Base-by-base conservation (phyloP, 495 filamentous ascomycete genomes). In the Penicillium subrubescens region DNA sequence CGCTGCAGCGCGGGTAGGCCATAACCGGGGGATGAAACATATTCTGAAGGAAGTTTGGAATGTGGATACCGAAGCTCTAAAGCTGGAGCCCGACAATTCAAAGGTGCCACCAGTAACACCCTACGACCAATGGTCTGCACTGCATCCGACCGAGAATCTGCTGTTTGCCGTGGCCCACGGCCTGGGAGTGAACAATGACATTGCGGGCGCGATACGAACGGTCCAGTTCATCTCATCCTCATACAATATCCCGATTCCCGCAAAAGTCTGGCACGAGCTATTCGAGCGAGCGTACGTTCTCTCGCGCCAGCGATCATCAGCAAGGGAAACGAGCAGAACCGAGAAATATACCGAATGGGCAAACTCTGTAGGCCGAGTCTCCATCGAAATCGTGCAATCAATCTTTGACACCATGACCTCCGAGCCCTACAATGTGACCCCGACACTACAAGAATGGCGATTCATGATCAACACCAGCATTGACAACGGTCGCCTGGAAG, bases 211-310 rank as follows among this genome's bases (percentile, higher is more conserved):
- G 11, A 60, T 90, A 25, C 72, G 79, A 19, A 43, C 80, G 1
- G 76, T 91, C 2, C 83, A 89, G 33, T 83, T 84, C 59, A 70
- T 91, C 19, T 82, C 89, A 0, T 74, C 77, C 0, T 76, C 81
- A 12, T 91, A 89, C 73, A 61, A 79, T 0, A 65, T 91, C 17
- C 35, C 65, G 0, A 82, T 92, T 59, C 63, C 83, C 1, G 33
- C 62, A 6, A 63, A 75, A 12, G 76, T 84, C 19, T 91, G 89
- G 89, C 63, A 66, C 4, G 81, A 87, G 48, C 68, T 92, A 10
- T 75, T 91, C 29, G 79, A 87, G 59, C 84, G 88, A 75, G 82
- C 87, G 3, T 91, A 81, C 66, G 77, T 86, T 12, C 70, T 87
- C 17, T 74, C 82, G 31, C 66, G 73, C 46, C 44, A 71, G 27